phyloP scores from a whole-genome alignment of 306 rosid species.

The Trichosanthes truncata region DNA sequence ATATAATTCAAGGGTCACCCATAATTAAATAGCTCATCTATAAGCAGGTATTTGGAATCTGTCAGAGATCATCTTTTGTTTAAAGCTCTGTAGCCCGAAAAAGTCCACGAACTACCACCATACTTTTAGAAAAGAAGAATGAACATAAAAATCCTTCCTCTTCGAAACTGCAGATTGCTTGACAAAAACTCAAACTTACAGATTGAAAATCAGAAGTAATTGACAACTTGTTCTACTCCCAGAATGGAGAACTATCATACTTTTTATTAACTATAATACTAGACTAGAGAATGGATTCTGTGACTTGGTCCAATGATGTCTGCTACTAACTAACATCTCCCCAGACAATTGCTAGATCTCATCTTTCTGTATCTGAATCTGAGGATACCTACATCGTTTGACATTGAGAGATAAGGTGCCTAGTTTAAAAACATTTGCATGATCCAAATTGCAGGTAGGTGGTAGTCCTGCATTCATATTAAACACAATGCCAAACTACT shows the following conservation, averaged over 20 bases:
- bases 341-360: background rate
- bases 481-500: background rate
- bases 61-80: background rate
- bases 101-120: background rate
- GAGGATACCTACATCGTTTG: background rate
- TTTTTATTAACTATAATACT: background rate
- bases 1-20: background rate
- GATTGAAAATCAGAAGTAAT: background rate
- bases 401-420: background rate
- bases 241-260: background rate
- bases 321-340: background rate
- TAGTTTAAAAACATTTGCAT: background rate
- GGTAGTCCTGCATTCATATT: background rate
- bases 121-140: background rate
- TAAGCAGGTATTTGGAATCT: background rate
- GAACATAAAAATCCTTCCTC: background rate
- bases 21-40: background rate
- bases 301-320: background rate
- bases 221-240: background rate
- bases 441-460: background rate
- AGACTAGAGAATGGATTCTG: background rate
- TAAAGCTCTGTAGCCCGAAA: background rate
- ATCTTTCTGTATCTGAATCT: background rate
- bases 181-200: background rate
- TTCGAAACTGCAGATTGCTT: background rate